Percentiles rank a stretch among this genome's conserved stretches.
These are phyloP conservation scores for Allium fistulosum DNA, from an alignment of 106 monocot genomes.

Conservation along the genomic window DNA sequence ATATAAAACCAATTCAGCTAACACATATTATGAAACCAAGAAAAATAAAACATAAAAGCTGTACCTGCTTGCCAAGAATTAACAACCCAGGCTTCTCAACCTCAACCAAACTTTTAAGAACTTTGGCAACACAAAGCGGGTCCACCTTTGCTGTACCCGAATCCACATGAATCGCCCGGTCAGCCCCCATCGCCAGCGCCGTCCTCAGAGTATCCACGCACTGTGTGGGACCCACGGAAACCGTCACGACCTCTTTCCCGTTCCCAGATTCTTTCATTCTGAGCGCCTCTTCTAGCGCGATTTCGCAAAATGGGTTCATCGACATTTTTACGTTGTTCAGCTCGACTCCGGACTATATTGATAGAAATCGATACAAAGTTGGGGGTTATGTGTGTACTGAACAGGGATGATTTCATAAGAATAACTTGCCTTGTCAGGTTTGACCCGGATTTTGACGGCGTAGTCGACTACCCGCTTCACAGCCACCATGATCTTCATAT, in stretches of 20 bases:
- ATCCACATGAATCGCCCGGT: conserved; percentile 76
- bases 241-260: conserved; percentile 83
- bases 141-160: conserved; percentile 21
- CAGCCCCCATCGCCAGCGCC: conserved; percentile 98
- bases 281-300: conserved; percentile 95
- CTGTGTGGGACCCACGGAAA: conserved; percentile 79
- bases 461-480: conserved; percentile 98
- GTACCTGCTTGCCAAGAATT: conserved; percentile 94
- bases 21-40: too few species aligned
- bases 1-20: too few species aligned
- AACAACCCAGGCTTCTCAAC: conserved; percentile 73
- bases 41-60: not conserved
- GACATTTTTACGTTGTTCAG: conserved; percentile 97
- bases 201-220: conserved; percentile 84
- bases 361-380: not conserved
- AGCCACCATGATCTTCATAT: conserved; percentile 97
- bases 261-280: conserved; percentile 64
- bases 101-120: conserved; percentile 53
- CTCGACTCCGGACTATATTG: conserved; percentile 69
- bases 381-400: not conserved
- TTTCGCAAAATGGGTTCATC: conserved; percentile 99
- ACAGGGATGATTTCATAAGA: not conserved
- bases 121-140: conserved; percentile 79
- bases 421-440: conserved; percentile 61
- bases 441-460: conserved; percentile 95